A percentile compares a stretch with the other conserved stretches of the same genome.
These are phyloP conservation scores for Globisporangium echinulatum DNA, from an alignment of 352 stramenopile species.

Conservation along the genomic window DNA sequence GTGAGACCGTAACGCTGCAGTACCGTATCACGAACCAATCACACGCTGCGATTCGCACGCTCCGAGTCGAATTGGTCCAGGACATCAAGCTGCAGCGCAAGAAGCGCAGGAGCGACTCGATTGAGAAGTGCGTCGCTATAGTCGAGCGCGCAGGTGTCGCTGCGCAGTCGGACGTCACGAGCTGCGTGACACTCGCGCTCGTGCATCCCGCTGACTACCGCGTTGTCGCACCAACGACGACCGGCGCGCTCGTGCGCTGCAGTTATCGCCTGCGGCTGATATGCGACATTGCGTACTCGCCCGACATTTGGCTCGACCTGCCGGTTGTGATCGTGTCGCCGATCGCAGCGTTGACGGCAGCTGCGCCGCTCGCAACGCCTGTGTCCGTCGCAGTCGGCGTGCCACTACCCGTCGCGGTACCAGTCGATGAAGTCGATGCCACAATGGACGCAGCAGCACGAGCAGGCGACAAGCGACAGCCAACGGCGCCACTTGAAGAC, in stretches of 20 bases:
- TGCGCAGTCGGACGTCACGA: constrained; percentile 7
- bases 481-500: not conserved
- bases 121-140: not conserved
- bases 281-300: constrained; percentile 36
- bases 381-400: not conserved
- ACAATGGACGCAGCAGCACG: too few relatives aligned
- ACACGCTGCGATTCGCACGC: constrained; percentile 23
- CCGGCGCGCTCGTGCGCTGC: constrained; percentile 21
- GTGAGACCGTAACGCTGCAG: constrained; percentile 24
- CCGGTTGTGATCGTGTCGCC: constrained; percentile 11
- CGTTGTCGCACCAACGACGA: constrained; percentile 25
- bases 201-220: constrained; percentile 1
- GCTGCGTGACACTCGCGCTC: constrained; percentile 17
- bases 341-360: not conserved
- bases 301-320: constrained; percentile 26
- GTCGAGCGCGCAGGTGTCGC: constrained; percentile 10
- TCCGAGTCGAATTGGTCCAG: constrained; percentile 21
- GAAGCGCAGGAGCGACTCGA: constrained; percentile 6
- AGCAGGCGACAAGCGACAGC: not conserved
- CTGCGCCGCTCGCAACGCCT: not conserved
- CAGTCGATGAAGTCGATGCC: not conserved
- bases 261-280: constrained; percentile 27
- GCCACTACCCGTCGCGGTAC: not conserved
- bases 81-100: constrained; percentile 14
- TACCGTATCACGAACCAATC: constrained; percentile 33